Base-by-base conservation (phyloP, 75 land plant genomes). In the Cryptomeria japonica region DNA sequence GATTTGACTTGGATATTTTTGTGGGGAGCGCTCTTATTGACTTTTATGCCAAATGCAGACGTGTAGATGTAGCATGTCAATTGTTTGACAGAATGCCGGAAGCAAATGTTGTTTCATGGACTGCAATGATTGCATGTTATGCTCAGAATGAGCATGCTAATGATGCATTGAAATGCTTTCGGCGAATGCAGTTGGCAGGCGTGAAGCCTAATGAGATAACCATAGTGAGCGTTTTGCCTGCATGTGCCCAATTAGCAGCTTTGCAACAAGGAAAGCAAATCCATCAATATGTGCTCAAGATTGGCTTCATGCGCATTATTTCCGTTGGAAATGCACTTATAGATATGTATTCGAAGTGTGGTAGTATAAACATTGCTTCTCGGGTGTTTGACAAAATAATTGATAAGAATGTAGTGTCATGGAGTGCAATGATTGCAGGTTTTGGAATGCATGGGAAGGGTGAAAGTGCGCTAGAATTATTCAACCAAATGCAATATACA, bases 21-120 rank as follows among this genome's bases (percentile, higher is more conserved):
- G 91, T 95, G 49, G 51, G 88, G 16, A 95, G 92, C 88, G 87
- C 94, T n/a, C 88, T 95, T 22, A 51, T 84, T 0, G 61, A 85
- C 55, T 86, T 88, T 73, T 91, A 91, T 84, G 64, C 83, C n/a
- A 87, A 90, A 51, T 89, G 91, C 68, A 91, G 91, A 58, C 39
- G 53, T 25, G 18, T 91, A 55, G 25, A 18, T 10, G 79, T 73
- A 70, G 92, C 92, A 47, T 5, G 64, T 61, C 64, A 32, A 25
- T 83, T 89, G 22, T 89, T 91, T 72, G 91, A 91, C 8, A 75
- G 38, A 68, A 87, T 91, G 19, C 56, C 38, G 10, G 32, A 89
- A 38, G 80, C 75, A 78, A 84, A 86, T 83, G 91, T 87, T 5
- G 64, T 86, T 32, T 46, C 87, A 83, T 91, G 92, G 92, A 91